Evolutionary conservation across 495 filamentous ascomycete species (phyloP), one percentile per base, ranked within the genome.

Genomic region (Penicillium turbatum): DNA sequence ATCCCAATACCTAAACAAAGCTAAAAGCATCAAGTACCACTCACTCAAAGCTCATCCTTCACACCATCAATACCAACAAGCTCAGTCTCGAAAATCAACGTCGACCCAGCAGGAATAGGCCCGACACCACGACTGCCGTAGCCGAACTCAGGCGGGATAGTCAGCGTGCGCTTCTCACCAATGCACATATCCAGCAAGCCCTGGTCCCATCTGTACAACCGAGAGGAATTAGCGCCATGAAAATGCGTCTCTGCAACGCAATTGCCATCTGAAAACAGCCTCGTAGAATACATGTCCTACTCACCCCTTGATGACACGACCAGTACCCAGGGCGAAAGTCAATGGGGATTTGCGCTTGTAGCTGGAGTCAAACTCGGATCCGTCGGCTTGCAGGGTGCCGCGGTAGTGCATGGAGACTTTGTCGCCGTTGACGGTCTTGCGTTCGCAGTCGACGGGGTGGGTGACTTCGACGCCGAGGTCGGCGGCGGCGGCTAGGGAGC

Each of bases 161-260:
- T 96, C 70, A 98, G 72, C 29, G 82, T 92, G 60, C 90, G 82
- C 82, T 91, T 93, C 79, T 98, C 93, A 32, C 93, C 95, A 60
- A 96, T 86, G 70, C 93, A 97, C 93, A 98, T 97, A 61, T 90
- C 90, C 50, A 95, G 62, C 30, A 96, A 78, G 35, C 92, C 92
- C 64, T 93, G 69, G 67, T 97, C 93, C 93, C 93, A 97, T 60
- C 83, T 81, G 54, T 15, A 34, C 6, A 41, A 24, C 4, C 4
- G 21, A 37, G 31, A 12, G 27, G 15, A 21, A 46, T 63, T 55
- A 61, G 47, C 31, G 5, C 16, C 24, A 45, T 7, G 16, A n/a
- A n/a, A n/a, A n/a, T 24, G 21, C 21, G 21, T 2, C 21, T 24
- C 21, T 2, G 2, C 21, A 24, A 24, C 4, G 21, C 21, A n/a